Evolutionary conservation across 1,284 basidiomycete genomes (phyloP), one percentile per base, ranked within the genome.

Genomic region (Ustilago lituana): DNA sequence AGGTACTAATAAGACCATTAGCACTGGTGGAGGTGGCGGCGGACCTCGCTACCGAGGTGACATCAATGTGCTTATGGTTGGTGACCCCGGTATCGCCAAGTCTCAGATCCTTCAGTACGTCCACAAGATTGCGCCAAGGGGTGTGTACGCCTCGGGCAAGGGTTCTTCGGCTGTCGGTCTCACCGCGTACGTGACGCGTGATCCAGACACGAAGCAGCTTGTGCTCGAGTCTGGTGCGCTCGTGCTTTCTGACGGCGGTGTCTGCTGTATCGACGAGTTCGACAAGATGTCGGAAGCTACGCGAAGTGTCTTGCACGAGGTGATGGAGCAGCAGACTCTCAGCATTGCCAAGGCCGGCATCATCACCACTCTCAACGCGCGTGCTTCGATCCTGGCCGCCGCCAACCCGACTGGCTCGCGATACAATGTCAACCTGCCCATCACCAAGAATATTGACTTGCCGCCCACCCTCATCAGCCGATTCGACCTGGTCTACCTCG

Each of bases 251-350:
- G 96, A 98, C 74, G 95, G 95, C 2, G 95, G 95, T 82, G 93
- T 98, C 5, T 98, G 96, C 84, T 98, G 96, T 82, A 98, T 98
- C 74, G 95, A 98, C 80, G 95, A 98, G 84, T 98, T 98, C 78
- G 96, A 98, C 85, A 98, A 98, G 84, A 98, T 98, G 95, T 91
- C 91, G 1, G 95, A 98, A 78, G 89, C 93, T 0, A 98, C 95
- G 9, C 88, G 96, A 44, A 94, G 92, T 83, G 96, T 98, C 1
- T 85, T 98, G 47, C 95, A 98, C 82, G 96, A 98, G 90, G 96
- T 98, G 35, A 98, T 98, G 95, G 95, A 98, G 87, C 95, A 98
- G 89, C 95, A 98, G 90, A 98, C 95, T 0, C 94, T 98, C 3
- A 98, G 94, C 2, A 95, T 98, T 62, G 96, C 96, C n/a, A 98